Evolutionary conservation across 192 early-diverging fungal genomes (phyloP), one percentile per base, ranked within the genome.

Genomic region (Entomortierella lignicola): DNA sequence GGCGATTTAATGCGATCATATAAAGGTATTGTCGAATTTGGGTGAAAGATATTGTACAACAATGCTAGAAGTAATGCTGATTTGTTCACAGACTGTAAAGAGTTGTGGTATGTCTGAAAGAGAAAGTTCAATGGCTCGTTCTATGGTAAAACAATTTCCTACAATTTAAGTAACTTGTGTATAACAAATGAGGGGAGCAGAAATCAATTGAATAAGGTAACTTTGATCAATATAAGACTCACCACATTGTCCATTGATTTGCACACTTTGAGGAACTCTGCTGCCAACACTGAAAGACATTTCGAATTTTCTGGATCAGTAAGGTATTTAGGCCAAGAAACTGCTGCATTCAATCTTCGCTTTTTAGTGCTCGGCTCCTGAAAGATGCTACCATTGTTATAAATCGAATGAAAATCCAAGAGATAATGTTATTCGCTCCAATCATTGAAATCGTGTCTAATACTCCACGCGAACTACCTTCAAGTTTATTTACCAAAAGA

Each of bases 1-100:
- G 75, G 63, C 34, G 75, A 70, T 51, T 79, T 79, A 55, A 69
- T 58, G 0, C 75, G 75, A 23, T 79, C 75, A 31, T 79, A 79
- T 30, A 66, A 39, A 8, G 75, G 75, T 20, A 79, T 23, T 6
- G 66, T 70, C 26, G 75, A 79, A 23, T 47, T 69, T 54, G 75
- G 75, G 57, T 69, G 68, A 51, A 79, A 79, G 26, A 79, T 70
- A 31, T 79, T 79, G 75, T 70, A 79, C 12, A 79, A 20, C 4
- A 79, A 37, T 3, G 75, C 75, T 18, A 79, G 63, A 11, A 79
- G 50, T 2, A 79, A 41, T 23, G 75, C 55, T 10, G 75, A 64
- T 62, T 55, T 79, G 30, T 67, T 34, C 1, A 67, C 55, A 6
- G 68, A 79, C 23, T 70, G 75, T 8, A 79, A 20, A 2, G 75